Conservation (phyloP, 2,329 filamentous ascomycete species). For the Fusarium anguioides region DNA sequence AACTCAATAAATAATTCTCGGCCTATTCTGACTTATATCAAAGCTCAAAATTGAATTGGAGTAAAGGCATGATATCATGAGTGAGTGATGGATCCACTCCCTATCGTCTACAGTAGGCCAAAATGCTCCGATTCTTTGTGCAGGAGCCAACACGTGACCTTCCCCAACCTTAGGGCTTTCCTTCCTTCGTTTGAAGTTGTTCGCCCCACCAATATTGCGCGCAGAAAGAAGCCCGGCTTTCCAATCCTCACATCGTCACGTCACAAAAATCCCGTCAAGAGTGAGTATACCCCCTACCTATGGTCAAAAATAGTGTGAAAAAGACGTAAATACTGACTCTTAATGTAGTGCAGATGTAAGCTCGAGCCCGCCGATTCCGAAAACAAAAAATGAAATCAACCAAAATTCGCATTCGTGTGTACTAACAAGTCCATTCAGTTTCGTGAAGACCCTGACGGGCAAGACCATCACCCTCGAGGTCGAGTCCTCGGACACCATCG, state of each 20-base stretch:
- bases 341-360: constrained; percentile 88
- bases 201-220: constrained; percentile 59
- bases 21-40: background rate
- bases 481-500: constrained; percentile 98
- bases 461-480: constrained; percentile 99
- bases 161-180: constrained; percentile 52
- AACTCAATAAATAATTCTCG: background rate
- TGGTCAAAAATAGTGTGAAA: constrained; percentile 16
- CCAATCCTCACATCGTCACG: constrained; percentile 57
- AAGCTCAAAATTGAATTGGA: background rate
- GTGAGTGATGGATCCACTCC: constrained; percentile 6
- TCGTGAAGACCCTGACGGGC: constrained; percentile 99
- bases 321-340: constrained; percentile 40
- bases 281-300: constrained; percentile 58
- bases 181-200: constrained; percentile 43
- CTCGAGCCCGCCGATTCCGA: constrained; percentile 44
- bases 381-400: constrained; percentile 34
- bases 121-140: background rate
- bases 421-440: constrained; percentile 68
- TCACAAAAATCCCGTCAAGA: constrained; percentile 67
- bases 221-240: constrained; percentile 49
- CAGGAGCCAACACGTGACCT: constrained; percentile 44
- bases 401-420: constrained; percentile 15
- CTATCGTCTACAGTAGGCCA: background rate
- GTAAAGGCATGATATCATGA: constrained; percentile 24